These are phyloP conservation scores for Cymbopogon citratus DNA, from an alignment of 176 grass and related monocot genomes.

Conservation along the genomic window DNA sequence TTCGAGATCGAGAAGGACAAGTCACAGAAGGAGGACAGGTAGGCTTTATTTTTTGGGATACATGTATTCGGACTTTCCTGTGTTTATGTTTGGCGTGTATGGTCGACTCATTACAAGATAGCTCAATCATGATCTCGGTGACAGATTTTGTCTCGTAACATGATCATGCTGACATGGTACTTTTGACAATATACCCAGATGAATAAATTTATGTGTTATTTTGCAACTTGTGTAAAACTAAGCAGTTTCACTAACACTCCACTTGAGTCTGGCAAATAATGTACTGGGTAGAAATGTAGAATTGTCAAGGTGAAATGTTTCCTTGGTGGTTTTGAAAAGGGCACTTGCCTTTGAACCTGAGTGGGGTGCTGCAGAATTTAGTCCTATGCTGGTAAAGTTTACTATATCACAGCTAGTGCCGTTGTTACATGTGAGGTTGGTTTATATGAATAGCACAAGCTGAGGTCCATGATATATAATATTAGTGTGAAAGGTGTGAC, in stretches of 20 bases:
- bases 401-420: not conserved
- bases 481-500: no score
- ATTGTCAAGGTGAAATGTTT: constrained; percentile 8
- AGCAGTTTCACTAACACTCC: no score
- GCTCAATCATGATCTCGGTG: not conserved
- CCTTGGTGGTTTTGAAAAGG: not conserved
- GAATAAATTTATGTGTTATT: no score
- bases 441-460: no score
- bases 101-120: constrained; percentile 1
- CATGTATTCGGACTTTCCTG: no score
- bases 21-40: constrained; percentile 88
- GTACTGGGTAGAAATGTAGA: no score
- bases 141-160: not conserved
- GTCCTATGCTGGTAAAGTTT: not conserved
- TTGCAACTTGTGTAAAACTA: no score
- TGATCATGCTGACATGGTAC: not conserved
- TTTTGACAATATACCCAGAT: no score
- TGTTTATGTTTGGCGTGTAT: no score
- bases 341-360: not conserved
- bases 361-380: not conserved
- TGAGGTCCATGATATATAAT: no score
- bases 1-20: constrained; percentile 69
- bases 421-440: no score
- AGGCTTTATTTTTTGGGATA: constrained; percentile 6
- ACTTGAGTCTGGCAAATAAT: no score